These are phyloP conservation scores for Comarum palustre DNA, from an alignment of 306 rosid genomes.

Conservation along the genomic window DNA sequence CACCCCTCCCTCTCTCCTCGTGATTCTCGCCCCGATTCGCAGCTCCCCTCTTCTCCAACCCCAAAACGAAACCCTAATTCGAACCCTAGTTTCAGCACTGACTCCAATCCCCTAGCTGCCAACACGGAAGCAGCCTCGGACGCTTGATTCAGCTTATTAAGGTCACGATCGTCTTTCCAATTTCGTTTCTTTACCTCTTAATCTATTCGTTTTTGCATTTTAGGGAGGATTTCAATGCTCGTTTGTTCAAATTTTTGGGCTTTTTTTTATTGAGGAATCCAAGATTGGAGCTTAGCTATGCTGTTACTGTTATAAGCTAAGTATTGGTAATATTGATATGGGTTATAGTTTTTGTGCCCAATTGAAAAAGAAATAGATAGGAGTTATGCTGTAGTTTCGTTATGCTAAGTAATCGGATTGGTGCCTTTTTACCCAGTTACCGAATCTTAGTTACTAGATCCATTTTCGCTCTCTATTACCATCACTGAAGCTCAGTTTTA, in stretches of 20 bases:
- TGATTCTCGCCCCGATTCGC: constrained; percentile 26
- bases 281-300: not conserved
- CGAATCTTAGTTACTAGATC: not conserved
- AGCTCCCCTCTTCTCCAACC: not conserved
- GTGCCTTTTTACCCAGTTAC: not conserved
- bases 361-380: not conserved
- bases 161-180: constrained; percentile 32
- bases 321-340: not conserved
- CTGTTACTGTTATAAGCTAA: not conserved
- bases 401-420: not conserved
- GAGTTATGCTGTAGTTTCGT: not conserved
- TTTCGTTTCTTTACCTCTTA: not conserved
- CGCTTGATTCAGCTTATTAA: constrained; percentile 28
- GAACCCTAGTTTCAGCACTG: constrained; percentile 36
- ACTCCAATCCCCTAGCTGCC: constrained; percentile 11
- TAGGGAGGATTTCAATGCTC: not conserved
- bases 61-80: constrained; percentile 5
- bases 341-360: not conserved
- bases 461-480: not conserved
- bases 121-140: constrained; percentile 32
- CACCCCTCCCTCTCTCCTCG: not conserved
- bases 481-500: not conserved
- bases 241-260: not conserved
- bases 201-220: not conserved
- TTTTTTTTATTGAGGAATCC: not conserved